Evolutionary conservation across 257 asterid species (phyloP).

Genomic region (Lycium barbarum): DNA sequence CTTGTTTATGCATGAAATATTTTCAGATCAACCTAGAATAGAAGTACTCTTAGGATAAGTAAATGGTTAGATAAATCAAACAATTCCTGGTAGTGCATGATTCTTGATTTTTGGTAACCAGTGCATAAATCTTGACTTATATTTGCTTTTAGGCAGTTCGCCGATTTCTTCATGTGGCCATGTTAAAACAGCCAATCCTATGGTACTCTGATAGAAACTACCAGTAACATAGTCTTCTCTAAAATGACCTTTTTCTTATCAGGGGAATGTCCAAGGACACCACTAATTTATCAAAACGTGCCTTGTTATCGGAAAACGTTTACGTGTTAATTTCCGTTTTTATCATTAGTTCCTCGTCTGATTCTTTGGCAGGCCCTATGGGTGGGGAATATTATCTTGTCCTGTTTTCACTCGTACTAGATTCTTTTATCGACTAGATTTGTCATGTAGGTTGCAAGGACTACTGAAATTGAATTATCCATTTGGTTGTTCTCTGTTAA

Average conservation of each 20-base stretch:
- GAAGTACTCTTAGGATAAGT: background rate
- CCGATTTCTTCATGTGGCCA: background rate
- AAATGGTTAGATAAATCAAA: background rate
- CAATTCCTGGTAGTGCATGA: background rate
- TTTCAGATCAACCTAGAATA: constrained; percentile 2
- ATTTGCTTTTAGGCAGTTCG: background rate
- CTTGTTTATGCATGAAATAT: constrained; percentile 3
- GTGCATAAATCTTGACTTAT: background rate
- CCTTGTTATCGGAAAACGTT: background rate
- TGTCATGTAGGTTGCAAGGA: constrained; percentile 20
- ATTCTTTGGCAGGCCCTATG: background rate
- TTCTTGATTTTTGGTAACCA: too few species aligned
- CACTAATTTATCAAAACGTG: background rate
- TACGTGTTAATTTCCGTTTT: background rate
- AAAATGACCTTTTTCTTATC: background rate
- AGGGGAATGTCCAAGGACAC: background rate
- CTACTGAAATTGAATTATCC: background rate
- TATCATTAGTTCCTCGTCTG: background rate
- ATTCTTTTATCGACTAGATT: background rate
- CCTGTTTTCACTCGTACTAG: background rate
- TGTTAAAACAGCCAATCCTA: background rate
- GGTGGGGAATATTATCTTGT: background rate
- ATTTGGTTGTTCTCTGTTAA: constrained; percentile 9
- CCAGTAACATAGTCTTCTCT: background rate
- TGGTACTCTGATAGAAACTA: background rate